Conservation (phyloP, 495 filamentous ascomycete species). For the Trichoderma asperelloides region DNA sequence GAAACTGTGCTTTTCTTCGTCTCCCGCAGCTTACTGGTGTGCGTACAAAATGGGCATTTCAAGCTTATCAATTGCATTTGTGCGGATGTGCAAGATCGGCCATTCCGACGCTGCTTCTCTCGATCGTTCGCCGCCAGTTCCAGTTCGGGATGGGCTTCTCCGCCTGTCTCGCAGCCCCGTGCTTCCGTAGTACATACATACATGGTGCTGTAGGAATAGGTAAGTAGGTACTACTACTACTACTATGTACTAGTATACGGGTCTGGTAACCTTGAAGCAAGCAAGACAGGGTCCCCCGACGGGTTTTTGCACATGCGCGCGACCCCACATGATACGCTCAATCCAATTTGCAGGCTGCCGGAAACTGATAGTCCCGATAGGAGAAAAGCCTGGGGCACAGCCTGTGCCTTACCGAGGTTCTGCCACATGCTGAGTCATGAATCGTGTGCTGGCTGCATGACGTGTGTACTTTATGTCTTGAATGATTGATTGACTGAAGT, state of each 20-base stretch:
- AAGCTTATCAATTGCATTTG: not conserved
- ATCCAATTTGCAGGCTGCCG: not conserved
- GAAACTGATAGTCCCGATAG: not conserved
- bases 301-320: not conserved
- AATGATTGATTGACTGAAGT: not conserved
- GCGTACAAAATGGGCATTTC: too few species aligned
- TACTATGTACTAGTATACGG: not conserved
- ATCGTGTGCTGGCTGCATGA: not conserved
- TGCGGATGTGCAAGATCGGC: slow-evolving; percentile 1
- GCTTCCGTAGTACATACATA: not conserved
- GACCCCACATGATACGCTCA: slow-evolving; percentile 3
- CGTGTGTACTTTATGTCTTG: not conserved
- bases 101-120: not conserved
- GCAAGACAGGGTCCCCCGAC: not conserved
- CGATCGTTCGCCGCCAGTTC: not conserved
- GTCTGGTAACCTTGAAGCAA: too few species aligned
- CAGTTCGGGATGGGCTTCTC: not conserved
- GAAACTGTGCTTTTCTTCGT: not conserved
- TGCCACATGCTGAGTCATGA: not conserved
- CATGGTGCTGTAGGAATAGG: not conserved
- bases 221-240: too few species aligned
- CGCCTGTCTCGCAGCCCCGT: slow-evolving; percentile 1
- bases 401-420: not conserved
- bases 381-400: not conserved
- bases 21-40: not conserved